Evolutionary conservation across 2,329 filamentous ascomycete species (phyloP), one percentile per base, ranked within the genome.

Genomic region (Botrytis cinerea): DNA sequence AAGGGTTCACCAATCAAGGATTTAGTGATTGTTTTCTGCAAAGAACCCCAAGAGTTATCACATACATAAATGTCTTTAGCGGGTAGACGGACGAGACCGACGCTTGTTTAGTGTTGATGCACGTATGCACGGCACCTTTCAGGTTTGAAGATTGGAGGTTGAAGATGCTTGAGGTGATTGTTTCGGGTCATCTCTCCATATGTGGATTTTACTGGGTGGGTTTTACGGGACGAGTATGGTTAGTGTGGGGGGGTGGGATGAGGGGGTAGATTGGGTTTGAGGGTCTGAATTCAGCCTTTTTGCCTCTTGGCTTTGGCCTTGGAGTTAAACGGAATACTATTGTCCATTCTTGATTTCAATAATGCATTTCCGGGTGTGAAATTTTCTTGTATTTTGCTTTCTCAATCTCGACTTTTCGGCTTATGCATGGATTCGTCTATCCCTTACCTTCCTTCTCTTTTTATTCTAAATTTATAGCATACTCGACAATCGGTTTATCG

Each of bases 91-190:
- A 57, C 48, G 25, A 54, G 46, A n/a, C 64, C 46, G 48, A 43
- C 38, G 64, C 35, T 68, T 54, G 9, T 28, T 54, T 68, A 66
- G 63, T 51, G 32, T 54, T 40, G 35, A n/a, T 68, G 64, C 48
- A 66, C 28, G 64, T 40, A 68, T 57, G 64, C 38, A 54, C 35
- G 64, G 64, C 46, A 68, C 64, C 48, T 54, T 40, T 57, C 35
- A 54, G 40, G 46, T 8, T 67, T 40, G 32, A 45, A 45, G 32
- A n/a, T 54, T 9, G 45, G 12, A 38, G 22, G 18, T 51, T 51
- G 9, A 40, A 51, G 46, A 40, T 54, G 22, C 60, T n/a, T 25
- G 63, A 25, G 20, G 5, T 43, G 28, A 22, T 48, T 32, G 22
- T 25, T 51, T 51, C 63, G 64, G 46, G 64, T 68, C 35, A 57